Evolutionary conservation across 2,329 filamentous ascomycete species (phyloP), one percentile per base, ranked within the genome.

Genomic region (Pleurostoma richardsiae): DNA sequence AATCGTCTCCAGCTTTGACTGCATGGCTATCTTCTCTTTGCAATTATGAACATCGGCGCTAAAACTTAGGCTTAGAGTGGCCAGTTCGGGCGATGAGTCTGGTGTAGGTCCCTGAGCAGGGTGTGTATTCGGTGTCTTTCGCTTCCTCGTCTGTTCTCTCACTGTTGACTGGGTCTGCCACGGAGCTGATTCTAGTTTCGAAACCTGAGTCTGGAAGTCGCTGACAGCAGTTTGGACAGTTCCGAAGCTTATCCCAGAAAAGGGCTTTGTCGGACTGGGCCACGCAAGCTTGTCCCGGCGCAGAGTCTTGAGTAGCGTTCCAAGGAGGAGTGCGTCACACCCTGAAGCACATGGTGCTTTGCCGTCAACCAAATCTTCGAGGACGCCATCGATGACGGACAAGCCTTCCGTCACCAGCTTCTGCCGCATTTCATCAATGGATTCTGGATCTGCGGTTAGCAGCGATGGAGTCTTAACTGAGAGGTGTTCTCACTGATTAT

Each of bases 381-480:
- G 44, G 6, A 56, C 47, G 8, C 44, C 33, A 46, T 59, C 49
- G 6, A 65, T 38, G 4, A 52, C 30, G 11, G 48, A 44, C 10
- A 62, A 44, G 7, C 59, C 52, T 29, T 53, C 41, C 4, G 40
- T 46, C 30, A 64, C 49, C 2, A 59, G 49, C 31, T 52, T 44
- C 47, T 61, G 58, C 6, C 62, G n/a, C n/a, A n/a, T n/a, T 6
- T 36, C 39, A 43, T 65, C 59, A 43, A 65, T 59, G 44, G 57
- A 52, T 10, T 56, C 57, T 56, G 47, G 2, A 36, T 36, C 8
- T 36, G 33, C 2, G 8, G 2, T 8, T 8, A 8, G 33, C 33
- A 8, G 33, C 2, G 8, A 8, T 2, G 8, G 33, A 36, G n/a
- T 2, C 33, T 36, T 36, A 8, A n/a, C 33, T 36, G n/a, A 36